phyloP scores from a whole-genome alignment of 2,329 filamentous ascomycete species.

The Botryotinia narcissicola region DNA sequence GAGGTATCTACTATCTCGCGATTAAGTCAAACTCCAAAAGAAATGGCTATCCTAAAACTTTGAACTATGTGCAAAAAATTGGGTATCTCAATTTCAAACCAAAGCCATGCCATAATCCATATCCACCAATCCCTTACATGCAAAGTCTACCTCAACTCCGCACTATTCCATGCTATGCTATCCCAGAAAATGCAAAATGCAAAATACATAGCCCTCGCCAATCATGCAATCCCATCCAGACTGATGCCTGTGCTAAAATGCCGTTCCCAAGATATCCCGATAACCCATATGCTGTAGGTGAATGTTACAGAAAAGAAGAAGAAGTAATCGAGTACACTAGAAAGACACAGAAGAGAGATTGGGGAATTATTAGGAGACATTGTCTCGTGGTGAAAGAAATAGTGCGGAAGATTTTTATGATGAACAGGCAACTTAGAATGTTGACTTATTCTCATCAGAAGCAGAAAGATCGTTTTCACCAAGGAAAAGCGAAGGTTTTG shows the following conservation, averaged over 20 bases:
- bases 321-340: neutral
- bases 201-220: neutral
- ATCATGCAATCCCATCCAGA: neutral
- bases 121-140: too few relatives aligned
- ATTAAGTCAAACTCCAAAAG: neutral
- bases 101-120: too few relatives aligned
- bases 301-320: neutral
- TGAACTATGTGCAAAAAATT: neutral
- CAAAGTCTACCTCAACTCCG: neutral
- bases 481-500: neutral
- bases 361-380: fast-evolving
- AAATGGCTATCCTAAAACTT: neutral
- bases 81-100: neutral
- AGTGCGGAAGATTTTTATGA: neutral
- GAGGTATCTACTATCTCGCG: neutral
- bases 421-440: neutral
- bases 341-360: neutral
- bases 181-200: neutral
- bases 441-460: neutral
- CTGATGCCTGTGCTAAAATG: neutral
- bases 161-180: neutral
- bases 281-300: neutral
- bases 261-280: neutral
- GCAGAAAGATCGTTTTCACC: neutral
- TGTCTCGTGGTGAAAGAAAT: neutral